phyloP scores from a whole-genome alignment of 257 asterid species.

The Knoxia roxburghii region DNA sequence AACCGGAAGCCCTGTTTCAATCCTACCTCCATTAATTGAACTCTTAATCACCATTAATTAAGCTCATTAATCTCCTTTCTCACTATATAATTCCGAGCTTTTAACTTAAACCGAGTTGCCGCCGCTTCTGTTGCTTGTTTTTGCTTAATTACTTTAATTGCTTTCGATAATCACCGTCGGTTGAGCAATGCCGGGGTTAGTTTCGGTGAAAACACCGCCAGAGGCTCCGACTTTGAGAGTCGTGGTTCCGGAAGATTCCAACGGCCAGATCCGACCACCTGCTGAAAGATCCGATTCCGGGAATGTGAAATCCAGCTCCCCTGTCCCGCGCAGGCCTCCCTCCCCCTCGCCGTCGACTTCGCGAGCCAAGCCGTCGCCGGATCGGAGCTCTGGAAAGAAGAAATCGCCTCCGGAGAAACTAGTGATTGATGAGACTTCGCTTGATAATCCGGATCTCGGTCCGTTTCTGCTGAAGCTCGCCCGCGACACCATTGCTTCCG shows the following conservation, averaged over 20 bases:
- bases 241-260: constrained; percentile 44
- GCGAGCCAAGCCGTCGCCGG: constrained; percentile 87
- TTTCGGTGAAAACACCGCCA: constrained; percentile 77
- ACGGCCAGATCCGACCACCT: constrained; percentile 53
- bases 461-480: constrained; percentile 83
- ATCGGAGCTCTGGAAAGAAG: constrained; percentile 78
- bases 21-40: constrained; percentile 7
- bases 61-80: not conserved
- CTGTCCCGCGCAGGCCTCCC: constrained; percentile 74
- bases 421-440: constrained; percentile 62
- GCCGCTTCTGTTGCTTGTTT: not conserved
- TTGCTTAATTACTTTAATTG: constrained; percentile 2
- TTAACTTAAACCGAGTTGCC: too few species aligned
- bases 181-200: constrained; percentile 76
- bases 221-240: constrained; percentile 66
- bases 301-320: constrained; percentile 48
- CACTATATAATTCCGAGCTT: not conserved
- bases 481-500: constrained; percentile 87
- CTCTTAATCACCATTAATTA: constrained; percentile 1
- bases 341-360: constrained; percentile 93
- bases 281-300: constrained; percentile 53
- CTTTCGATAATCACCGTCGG: not conserved
- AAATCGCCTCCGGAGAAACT: constrained; percentile 72
- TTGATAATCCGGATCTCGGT: constrained; percentile 98
- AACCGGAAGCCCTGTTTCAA: constrained; percentile 15